Percentiles rank a stretch among this genome's conserved stretches.
Evolutionary conservation across 441 rosid species (phyloP).

Genomic region (Populus tomentosa): DNA sequence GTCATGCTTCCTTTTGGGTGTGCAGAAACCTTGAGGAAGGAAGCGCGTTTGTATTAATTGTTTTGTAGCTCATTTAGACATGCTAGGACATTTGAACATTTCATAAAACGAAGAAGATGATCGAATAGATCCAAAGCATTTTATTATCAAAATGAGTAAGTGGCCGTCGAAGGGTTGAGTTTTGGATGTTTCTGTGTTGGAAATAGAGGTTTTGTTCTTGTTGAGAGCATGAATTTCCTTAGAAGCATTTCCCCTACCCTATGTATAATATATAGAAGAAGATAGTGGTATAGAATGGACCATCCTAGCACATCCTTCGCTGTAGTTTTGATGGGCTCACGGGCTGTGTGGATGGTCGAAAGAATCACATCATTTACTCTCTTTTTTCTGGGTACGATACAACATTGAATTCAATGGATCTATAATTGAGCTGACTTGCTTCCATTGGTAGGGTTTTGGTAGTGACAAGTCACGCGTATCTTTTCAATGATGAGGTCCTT

Average conservation of each 20-base stretch:
- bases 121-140: not conserved
- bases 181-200: not conserved
- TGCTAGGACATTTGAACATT: not conserved
- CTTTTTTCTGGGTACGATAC: not conserved
- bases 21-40: no score
- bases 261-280: not conserved
- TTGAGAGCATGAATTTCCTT: not conserved
- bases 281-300: conserved; percentile 4
- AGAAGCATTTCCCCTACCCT: not conserved
- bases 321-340: not conserved
- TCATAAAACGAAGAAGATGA: not conserved
- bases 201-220: not conserved
- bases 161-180: not conserved
- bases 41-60: no score
- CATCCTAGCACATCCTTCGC: conserved; percentile 3
- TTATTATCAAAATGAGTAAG: not conserved
- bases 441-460: not conserved
- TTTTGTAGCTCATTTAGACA: no score
- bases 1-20: no score
- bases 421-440: not conserved
- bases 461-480: not conserved
- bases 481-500: not conserved
- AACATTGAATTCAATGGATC: not conserved
- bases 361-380: not conserved
- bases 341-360: not conserved